Conservation (phyloP, 2,329 filamentous ascomycete genomes). For the Xylariaceae sp. region DNA sequence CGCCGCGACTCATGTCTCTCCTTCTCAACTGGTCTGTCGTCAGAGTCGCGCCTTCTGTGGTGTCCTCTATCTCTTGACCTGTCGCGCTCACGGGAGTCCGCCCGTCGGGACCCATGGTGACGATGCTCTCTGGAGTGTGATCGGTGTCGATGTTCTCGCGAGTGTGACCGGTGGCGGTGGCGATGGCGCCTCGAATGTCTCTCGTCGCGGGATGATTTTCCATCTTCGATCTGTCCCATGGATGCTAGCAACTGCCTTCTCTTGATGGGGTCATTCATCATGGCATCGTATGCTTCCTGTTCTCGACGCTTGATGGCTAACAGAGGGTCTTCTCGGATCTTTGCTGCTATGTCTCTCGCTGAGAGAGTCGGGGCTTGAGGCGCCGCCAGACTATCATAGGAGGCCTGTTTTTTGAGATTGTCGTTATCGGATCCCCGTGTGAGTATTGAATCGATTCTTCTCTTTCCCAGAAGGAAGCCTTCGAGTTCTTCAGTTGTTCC, state of each 20-base stretch:
- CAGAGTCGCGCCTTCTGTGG: slow-evolving; percentile 42
- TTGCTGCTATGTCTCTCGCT: slow-evolving; percentile 72
- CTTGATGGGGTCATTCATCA: slow-evolving; percentile 72
- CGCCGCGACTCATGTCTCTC: slow-evolving; percentile 21
- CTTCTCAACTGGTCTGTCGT: slow-evolving; percentile 35
- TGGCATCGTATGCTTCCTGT: slow-evolving; percentile 70
- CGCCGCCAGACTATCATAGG: slow-evolving; percentile 55
- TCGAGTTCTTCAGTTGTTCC: slow-evolving; percentile 85
- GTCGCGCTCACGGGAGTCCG: slow-evolving; percentile 37
- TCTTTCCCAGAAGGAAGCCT: slow-evolving; percentile 85
- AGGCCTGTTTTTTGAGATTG: slow-evolving; percentile 70
- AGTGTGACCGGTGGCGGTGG: slow-evolving; percentile 33
- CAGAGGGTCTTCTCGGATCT: slow-evolving; percentile 86
- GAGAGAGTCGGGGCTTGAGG: slow-evolving; percentile 62
- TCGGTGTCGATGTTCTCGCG: slow-evolving; percentile 35
- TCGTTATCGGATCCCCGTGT: slow-evolving; percentile 77
- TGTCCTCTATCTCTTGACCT: slow-evolving; percentile 36
- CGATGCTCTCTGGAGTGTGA: slow-evolving; percentile 37
- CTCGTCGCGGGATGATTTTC: slow-evolving; percentile 38
- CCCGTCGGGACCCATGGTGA: slow-evolving; percentile 40
- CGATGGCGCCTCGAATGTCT: slow-evolving; percentile 40
- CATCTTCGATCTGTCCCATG: slow-evolving; percentile 52
- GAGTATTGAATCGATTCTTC: slow-evolving; percentile 77
- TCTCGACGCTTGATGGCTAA: slow-evolving; percentile 91
- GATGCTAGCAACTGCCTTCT: slow-evolving; percentile 61